Evolutionary conservation across 257 asterid species (phyloP), one percentile per base, ranked within the genome.

Genomic region (Petunia secreta): DNA sequence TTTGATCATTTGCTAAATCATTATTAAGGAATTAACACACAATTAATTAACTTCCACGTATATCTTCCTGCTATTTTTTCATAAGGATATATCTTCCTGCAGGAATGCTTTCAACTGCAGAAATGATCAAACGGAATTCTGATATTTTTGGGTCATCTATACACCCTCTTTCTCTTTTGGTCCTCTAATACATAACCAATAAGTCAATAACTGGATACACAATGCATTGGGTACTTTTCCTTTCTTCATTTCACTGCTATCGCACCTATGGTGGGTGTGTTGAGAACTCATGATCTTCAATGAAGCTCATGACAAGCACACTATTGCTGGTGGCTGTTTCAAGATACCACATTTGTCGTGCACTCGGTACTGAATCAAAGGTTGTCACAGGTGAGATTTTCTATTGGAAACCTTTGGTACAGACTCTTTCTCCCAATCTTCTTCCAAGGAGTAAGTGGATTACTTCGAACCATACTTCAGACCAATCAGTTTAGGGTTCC

Each of bases 131-230:
- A 37, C 25, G 76, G 46, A 69, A 46, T 69, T 44, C 41, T 25
- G 10, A 4, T 4, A 46, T 16, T 46, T 57, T 46, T 69, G 16
- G 59, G 40, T 9, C 76, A 69, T 69, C 16, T 46, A 54, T 46
- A n/a, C 41, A 69, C 37, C 76, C 41, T 46, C 76, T 69, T 69
- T 46, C 76, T 69, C 76, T 58, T 46, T 69, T 37, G 9, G 0
- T 16, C 58, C 3, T 69, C 59, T 46, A 46, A 9, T 43, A 44
- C 2, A 4, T 9, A 3, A 9, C 9, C 25, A 25, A 25, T 25
- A 25, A 25, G 25, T 25, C 25, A 25, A 25, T 25, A 25, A 25
- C 25, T 25, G 25, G 25, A 25, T 25, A 25, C 25, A 25, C 25
- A 25, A 25, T 25, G 25, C 25, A 25, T 25, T 25, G 25, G 25